Conservation (phyloP, 129 eudicot genomes). For the Flaveria bidentis region DNA sequence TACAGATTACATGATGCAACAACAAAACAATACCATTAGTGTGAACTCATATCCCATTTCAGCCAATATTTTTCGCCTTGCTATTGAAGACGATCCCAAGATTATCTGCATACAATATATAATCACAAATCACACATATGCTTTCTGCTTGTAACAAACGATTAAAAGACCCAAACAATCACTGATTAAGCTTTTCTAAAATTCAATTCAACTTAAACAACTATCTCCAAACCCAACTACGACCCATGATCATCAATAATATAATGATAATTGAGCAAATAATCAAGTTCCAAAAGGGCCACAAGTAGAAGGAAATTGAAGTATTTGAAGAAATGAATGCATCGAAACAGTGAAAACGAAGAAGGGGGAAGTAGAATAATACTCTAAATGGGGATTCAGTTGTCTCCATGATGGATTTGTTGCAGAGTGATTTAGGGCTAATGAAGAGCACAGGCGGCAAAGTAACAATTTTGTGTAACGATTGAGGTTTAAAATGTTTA, state of each 20-base stretch:
- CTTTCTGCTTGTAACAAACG: neutral
- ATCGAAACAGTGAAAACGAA: constrained; percentile 5
- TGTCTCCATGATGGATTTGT: constrained; percentile 25
- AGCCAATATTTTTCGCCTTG: constrained; percentile 60
- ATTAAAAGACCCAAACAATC: neutral
- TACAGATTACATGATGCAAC: neutral
- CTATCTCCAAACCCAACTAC: neutral
- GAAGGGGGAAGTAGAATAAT: neutral
- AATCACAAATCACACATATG: neutral
- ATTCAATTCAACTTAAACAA: constrained; percentile 1
- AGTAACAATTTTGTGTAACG: neutral
- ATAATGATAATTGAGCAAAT: neutral
- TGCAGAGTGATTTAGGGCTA: constrained; percentile 3
- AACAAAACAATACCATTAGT: constrained; percentile 54
- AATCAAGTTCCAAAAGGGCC: neutral
- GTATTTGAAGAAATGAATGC: neutral
- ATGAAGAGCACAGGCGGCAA: neutral
- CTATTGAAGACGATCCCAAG: constrained; percentile 76
- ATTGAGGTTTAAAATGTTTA: neutral
- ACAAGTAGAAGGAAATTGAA: neutral
- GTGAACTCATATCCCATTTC: constrained; percentile 84
- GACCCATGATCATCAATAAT: neutral
- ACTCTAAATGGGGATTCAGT: constrained; percentile 27
- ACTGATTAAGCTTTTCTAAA: neutral
- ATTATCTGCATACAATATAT: constrained; percentile 54